A percentile compares a stretch with the other conserved stretches of the same genome.
Conservation (phyloP, 768 basidiomycete genomes). For the Agaricus sinodeliciosus region DNA sequence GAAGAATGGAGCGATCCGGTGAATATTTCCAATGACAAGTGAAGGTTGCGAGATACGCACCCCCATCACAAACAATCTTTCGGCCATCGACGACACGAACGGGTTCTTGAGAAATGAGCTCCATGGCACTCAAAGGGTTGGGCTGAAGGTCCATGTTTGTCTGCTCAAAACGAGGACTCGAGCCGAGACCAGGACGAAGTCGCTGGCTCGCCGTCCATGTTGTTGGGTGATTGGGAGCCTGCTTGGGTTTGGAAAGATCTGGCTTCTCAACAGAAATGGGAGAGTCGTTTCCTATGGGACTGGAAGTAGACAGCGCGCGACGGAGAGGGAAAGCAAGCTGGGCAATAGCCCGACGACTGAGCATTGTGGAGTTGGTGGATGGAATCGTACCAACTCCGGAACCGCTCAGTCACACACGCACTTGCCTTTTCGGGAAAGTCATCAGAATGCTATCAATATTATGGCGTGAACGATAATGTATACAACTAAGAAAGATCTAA, state of each 20-base stretch:
- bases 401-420: constrained; percentile 6
- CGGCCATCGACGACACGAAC: constrained; percentile 75
- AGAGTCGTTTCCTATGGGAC: constrained; percentile 21
- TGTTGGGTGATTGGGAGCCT: constrained; percentile 76
- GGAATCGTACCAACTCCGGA: constrained; percentile 12
- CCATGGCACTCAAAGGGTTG: constrained; percentile 85
- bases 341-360: constrained; percentile 31
- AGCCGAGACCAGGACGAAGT: constrained; percentile 50
- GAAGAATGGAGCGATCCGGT: background rate
- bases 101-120: constrained; percentile 81
- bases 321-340: constrained; percentile 24
- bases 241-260: constrained; percentile 30
- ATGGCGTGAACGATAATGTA: constrained; percentile 3
- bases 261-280: constrained; percentile 14
- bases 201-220: constrained; percentile 87
- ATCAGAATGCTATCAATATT: constrained; percentile 9
- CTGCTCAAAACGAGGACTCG: constrained; percentile 89
- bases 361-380: constrained; percentile 24
- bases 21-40: background rate
- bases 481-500: background rate
- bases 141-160: constrained; percentile 85
- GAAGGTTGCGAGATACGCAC: constrained; percentile 39
- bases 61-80: constrained; percentile 92
- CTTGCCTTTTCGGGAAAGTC: constrained; percentile 5
- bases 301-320: constrained; percentile 21